Base-by-base conservation (phyloP, 768 basidiomycete species). In the Macrolepiota fuliginosa region DNA sequence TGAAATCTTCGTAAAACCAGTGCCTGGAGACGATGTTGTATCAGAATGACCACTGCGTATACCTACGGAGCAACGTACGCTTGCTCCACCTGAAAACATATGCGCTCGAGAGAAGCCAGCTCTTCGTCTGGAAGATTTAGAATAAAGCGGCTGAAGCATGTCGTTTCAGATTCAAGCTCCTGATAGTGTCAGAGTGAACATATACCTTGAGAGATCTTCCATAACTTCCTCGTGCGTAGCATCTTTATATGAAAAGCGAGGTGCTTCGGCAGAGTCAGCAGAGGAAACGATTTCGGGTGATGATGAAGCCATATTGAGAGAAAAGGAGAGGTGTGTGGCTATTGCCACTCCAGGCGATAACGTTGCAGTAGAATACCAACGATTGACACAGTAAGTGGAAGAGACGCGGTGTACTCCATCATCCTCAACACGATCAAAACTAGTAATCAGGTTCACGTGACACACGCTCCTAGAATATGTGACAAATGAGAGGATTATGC, bases 1-100 rank as follows among this genome's bases (percentile, higher is more conserved):
- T 88, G 68, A 97, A 98, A 73, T 99, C 97, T 79, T 98, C 97
- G 69, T 99, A 99, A 74, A 93, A 99, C 96, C 96, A 99, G 72
- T 98, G 96, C n/a, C 96, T 97, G 70, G 9, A 63, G 65, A 65
- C 65, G 51, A 29, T 59, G 56, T 65, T 60, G 50, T 63, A 47
- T 39, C 62, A 61, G 36, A 54, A 25, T 19, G 46, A 63, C 52
- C 54, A 40, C 64, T 57, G 49, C 53, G 37, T 49, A 35, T 52
- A 25, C 9, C 47, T 36, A 60, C 39, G 62, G 51, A 64, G 35
- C 42, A 37, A 81, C 94, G 69, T 72, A 98, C 94, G 96, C 97
- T 83, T 98, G 96, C 75, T 99, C 97, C 63, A 98, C 93, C 76
- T 98, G 96, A 77, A 98, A 99, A 77, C 94, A 98, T 68, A 98